Evolutionary conservation across 2,329 filamentous ascomycete species (phyloP).

Genomic region (Aspergillus ruber): DNA sequence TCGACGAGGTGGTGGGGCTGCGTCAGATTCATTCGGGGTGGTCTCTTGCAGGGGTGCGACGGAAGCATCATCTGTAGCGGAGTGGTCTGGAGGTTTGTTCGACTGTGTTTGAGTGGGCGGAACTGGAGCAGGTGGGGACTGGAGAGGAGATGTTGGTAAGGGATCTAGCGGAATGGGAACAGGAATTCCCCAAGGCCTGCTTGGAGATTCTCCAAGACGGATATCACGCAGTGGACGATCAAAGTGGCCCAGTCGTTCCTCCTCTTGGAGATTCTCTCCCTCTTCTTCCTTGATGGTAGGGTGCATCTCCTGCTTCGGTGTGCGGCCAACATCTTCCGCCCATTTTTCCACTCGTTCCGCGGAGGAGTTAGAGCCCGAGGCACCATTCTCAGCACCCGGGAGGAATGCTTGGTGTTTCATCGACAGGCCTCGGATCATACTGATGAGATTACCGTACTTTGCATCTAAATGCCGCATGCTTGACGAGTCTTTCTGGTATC

Average conservation of each 20-base stretch:
- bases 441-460: conserved; percentile 87
- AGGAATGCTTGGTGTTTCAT: conserved; percentile 84
- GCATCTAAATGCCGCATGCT: conserved; percentile 84
- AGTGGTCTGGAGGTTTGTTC: conserved; percentile 7
- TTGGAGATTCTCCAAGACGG: conserved; percentile 88
- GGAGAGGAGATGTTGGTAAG: conserved; percentile 20
- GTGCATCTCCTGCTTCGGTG: conserved; percentile 33
- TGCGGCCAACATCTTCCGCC: conserved; percentile 68
- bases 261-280: conserved; percentile 39
- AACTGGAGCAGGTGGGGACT: conserved; percentile 15
- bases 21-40: conserved; percentile 1
- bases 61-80: conserved; percentile 6
- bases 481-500: conserved; percentile 80
- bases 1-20: conserved; percentile 18
- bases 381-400: conserved; percentile 43
- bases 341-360: conserved; percentile 75
- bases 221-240: conserved; percentile 82
- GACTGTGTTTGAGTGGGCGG: conserved; percentile 12
- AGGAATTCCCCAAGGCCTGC: conserved; percentile 84
- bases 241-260: conserved; percentile 66
- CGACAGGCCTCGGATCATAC: conserved; percentile 88
- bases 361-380: conserved; percentile 39
- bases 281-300: conserved; percentile 35
- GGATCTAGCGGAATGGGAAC: conserved; percentile 58
- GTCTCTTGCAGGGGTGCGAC: conserved; percentile 7